Conservation (phyloP, 768 basidiomycete species). For the Pleurotus ostreatus region DNA sequence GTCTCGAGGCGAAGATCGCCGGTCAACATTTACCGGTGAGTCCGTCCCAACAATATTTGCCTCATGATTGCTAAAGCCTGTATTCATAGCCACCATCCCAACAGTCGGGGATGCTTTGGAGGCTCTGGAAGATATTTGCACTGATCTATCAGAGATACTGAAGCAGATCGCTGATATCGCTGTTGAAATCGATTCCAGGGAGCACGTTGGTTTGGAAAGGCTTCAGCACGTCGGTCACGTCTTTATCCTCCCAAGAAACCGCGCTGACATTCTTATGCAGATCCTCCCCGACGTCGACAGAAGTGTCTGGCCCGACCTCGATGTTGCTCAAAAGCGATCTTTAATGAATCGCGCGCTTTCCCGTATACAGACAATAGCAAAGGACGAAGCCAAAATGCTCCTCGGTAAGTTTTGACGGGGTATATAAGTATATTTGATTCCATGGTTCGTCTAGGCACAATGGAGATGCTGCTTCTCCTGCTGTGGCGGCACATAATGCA, state of each 20-base stretch:
- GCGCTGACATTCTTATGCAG: not conserved
- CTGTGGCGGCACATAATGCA: constrained; percentile 78
- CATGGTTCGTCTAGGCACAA: constrained; percentile 40
- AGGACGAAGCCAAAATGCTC: constrained; percentile 45
- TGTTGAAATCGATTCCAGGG: constrained; percentile 66
- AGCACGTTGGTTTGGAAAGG: constrained; percentile 68
- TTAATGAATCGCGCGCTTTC: constrained; percentile 63
- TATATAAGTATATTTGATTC: not conserved
- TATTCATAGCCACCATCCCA: constrained; percentile 60
- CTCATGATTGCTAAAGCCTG: constrained; percentile 3
- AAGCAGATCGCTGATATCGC: constrained; percentile 66
- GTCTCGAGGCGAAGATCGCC: constrained; percentile 53
- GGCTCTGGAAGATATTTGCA: constrained; percentile 57
- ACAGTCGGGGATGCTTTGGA: constrained; percentile 73
- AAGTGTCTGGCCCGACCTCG: constrained; percentile 59
- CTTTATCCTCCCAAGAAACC: not conserved
- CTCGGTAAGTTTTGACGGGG: constrained; percentile 40
- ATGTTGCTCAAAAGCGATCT: constrained; percentile 63
- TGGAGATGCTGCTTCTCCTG: constrained; percentile 77
- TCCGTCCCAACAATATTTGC: not conserved
- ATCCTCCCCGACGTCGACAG: constrained; percentile 43
- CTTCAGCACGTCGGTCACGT: constrained; percentile 56
- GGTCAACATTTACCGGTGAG: constrained; percentile 55
- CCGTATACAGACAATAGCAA: constrained; percentile 33
- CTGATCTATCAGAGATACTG: constrained; percentile 55